A percentile compares a stretch with the other conserved stretches of the same genome.
phyloP scores from a whole-genome alignment of 345 rosid species.

The Boechera stricta region DNA sequence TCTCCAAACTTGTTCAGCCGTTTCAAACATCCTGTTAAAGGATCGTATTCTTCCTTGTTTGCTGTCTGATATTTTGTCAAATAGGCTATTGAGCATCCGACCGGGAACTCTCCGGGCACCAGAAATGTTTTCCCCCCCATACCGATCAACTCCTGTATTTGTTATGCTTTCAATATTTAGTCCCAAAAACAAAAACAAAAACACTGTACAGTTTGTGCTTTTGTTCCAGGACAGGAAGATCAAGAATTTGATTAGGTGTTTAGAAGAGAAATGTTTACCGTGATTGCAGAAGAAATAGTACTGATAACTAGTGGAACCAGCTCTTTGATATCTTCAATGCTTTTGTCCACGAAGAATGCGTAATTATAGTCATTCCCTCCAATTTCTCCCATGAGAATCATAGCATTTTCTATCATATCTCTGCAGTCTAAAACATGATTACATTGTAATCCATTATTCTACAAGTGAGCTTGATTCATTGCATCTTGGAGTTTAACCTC shows the following conservation, averaged over 20 bases:
- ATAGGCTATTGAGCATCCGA: constrained; percentile 48
- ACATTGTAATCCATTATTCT: not conserved
- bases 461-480: constrained; percentile 3
- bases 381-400: constrained; percentile 65
- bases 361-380: constrained; percentile 64
- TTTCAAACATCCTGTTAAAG: constrained; percentile 50
- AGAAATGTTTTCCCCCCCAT: constrained; percentile 56
- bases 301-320: constrained; percentile 49
- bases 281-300: constrained; percentile 47
- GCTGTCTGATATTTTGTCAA: constrained; percentile 44
- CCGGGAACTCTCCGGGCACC: constrained; percentile 54
- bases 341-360: constrained; percentile 27
- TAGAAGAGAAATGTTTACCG: constrained; percentile 38
- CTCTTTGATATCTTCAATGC: constrained; percentile 34
- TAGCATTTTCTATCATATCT: constrained; percentile 43
- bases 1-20: constrained; percentile 50
- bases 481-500: not conserved
- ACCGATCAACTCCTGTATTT: constrained; percentile 49
- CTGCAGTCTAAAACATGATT: constrained; percentile 31
- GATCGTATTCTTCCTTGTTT: constrained; percentile 47
- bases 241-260: not conserved
- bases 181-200: too few species aligned
- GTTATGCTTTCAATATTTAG: too few species aligned
- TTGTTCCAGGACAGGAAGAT: too few species aligned
- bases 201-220: too few species aligned